These are phyloP conservation scores for Phytophthora ramorum DNA, from an alignment of 352 stramenopile species.

Conservation along the genomic window DNA sequence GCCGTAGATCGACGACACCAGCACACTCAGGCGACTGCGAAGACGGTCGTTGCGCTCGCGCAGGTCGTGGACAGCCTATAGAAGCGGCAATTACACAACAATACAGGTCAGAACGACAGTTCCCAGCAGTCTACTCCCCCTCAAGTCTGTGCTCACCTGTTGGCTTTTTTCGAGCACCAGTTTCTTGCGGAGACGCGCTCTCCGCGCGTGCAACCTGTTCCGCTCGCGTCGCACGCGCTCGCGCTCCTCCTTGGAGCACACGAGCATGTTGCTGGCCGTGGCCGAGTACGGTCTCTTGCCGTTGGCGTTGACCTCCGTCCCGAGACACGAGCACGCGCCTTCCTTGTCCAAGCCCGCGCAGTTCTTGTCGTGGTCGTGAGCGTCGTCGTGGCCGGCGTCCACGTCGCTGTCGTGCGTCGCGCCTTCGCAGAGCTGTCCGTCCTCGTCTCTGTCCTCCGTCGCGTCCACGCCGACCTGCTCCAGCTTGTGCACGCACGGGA, in stretches of 20 bases:
- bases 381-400: slow-evolving; percentile 44
- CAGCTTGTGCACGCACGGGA: slow-evolving; percentile 55
- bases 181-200: slow-evolving; percentile 81
- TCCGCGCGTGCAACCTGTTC: slow-evolving; percentile 76
- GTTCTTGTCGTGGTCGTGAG: slow-evolving; percentile 52
- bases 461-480: slow-evolving; percentile 57
- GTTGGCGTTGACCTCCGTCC: slow-evolving; percentile 43
- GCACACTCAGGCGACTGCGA: slow-evolving; percentile 55
- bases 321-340: slow-evolving; percentile 33
- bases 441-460: slow-evolving; percentile 47
- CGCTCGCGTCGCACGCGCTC: slow-evolving; percentile 76
- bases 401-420: slow-evolving; percentile 46
- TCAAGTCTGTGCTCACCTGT: slow-evolving; percentile 41
- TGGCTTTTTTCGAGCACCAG: slow-evolving; percentile 81
- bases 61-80: slow-evolving; percentile 66
- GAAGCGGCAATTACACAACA: slow-evolving; percentile 10
- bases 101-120: slow-evolving; percentile 10
- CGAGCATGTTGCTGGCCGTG: slow-evolving; percentile 35
- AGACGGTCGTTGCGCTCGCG: slow-evolving; percentile 71
- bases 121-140: not conserved
- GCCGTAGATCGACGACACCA: slow-evolving; percentile 77
- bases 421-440: slow-evolving; percentile 33
- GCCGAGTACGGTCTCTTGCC: slow-evolving; percentile 47
- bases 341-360: slow-evolving; percentile 49
- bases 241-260: slow-evolving; percentile 71